Evolutionary conservation across 2,329 filamentous ascomycete species (phyloP).

Genomic region (Alternaria hordeiaustralica): DNA sequence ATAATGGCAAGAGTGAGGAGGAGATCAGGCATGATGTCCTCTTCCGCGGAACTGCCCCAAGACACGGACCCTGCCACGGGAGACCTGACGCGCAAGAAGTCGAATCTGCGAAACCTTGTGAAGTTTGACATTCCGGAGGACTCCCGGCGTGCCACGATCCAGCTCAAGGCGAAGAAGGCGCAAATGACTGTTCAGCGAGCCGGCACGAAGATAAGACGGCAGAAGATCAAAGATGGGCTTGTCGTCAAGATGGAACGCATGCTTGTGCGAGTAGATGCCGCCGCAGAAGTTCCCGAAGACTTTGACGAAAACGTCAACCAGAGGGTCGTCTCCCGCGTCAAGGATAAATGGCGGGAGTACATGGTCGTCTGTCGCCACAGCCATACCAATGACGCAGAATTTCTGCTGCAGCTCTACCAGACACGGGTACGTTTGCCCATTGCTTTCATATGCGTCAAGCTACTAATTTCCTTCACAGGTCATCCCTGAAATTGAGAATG

Average conservation of each 20-base stretch:
- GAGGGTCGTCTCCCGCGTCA: slow-evolving; percentile 62
- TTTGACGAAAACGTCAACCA: slow-evolving; percentile 69
- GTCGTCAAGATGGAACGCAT: slow-evolving; percentile 73
- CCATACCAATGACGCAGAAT: slow-evolving; percentile 60
- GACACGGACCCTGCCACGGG: slow-evolving; percentile 11
- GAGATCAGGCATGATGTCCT: slow-evolving; percentile 31
- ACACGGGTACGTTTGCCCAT: slow-evolving; percentile 53
- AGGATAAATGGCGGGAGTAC: slow-evolving; percentile 72
- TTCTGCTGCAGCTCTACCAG: slow-evolving; percentile 66
- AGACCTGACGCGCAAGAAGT: slow-evolving; percentile 33
- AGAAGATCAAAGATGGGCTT: slow-evolving; percentile 61
- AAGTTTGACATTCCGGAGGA: slow-evolving; percentile 53
- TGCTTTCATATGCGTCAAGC: no score
- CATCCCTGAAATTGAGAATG: slow-evolving; percentile 64
- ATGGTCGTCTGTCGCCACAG: slow-evolving; percentile 67
- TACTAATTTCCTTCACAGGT: slow-evolving; percentile 45
- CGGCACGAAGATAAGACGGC: slow-evolving; percentile 46
- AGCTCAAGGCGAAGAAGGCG: slow-evolving; percentile 48
- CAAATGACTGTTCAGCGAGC: slow-evolving; percentile 48
- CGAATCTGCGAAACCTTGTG: slow-evolving; percentile 46
- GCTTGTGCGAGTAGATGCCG: slow-evolving; percentile 67
- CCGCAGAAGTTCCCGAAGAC: slow-evolving; percentile 62
- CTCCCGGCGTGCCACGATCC: slow-evolving; percentile 46
- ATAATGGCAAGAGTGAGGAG: slow-evolving; percentile 39
- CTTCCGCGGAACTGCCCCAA: slow-evolving; percentile 13